Base-by-base conservation (phyloP, 2,329 filamentous ascomycete genomes). In the Colletotrichum agaves region DNA sequence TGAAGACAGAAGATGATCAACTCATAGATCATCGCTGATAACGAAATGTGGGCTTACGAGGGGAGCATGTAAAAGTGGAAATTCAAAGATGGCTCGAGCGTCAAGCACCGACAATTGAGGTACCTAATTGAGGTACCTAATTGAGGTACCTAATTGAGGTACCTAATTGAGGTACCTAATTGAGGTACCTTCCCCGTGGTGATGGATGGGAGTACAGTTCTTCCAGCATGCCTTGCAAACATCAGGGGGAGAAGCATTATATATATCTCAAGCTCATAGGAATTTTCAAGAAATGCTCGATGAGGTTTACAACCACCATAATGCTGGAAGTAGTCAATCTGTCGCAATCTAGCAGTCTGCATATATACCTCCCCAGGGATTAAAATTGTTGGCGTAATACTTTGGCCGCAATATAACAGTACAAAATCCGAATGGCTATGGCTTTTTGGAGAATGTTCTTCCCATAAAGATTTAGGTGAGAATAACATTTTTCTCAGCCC, bases 11-110 rank as follows among this genome's bases (percentile, higher is more conserved):
- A 21, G 59, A 33, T 55, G 50, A 37, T 63, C 27, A 58, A 33
- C 41, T 21, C 41, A 50, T 35, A 56, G 49, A 62, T 44, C 37
- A 62, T 27, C 63, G 27, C 41, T 43, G 64, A 67, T 63, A 67
- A 63, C 44, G 61, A 52, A 63, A 46, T n/a, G 31, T 64, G 60
- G 64, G 37, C 52, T 58, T 33, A 52, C 12, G 52, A 52, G 50
- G 60, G 57, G 60, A 37, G 21, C 35, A 63, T 15, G 31, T 31
- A 46, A 53, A 57, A 53, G 60, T 67, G 60, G 60, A 39, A 39
- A 53, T 58, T 63, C 39, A 5, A 5, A 52, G 31, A 21, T 63
- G 60, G 52, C 46, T 41, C 44, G 64, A 63, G 64, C 64, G 5
- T 17, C 15, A 12, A 21, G 31, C 50, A 58, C 37, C 17, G 31